These are phyloP conservation scores for Trichosporon faecale DNA, from an alignment of 1,284 basidiomycete genomes.

Conservation along the genomic window DNA sequence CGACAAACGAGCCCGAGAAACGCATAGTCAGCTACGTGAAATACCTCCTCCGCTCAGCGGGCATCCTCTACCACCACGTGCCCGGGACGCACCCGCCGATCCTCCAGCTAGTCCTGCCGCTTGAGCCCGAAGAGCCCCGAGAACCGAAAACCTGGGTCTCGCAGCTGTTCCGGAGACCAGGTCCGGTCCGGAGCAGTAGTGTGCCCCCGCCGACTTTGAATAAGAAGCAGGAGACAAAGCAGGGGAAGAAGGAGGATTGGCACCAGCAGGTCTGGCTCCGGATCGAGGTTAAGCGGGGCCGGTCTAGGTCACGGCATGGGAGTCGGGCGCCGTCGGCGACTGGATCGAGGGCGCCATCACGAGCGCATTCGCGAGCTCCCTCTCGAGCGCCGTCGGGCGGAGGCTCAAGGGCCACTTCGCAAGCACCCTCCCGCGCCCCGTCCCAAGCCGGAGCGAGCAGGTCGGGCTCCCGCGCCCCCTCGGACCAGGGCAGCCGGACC, in stretches of 20 bases:
- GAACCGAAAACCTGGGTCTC: slow-evolving; percentile 22
- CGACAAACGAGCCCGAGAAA: slow-evolving; percentile 42
- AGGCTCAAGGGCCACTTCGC: not conserved
- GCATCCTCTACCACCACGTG: slow-evolving; percentile 56
- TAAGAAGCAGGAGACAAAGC: slow-evolving; percentile 11
- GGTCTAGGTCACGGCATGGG: not conserved
- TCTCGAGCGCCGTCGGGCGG: slow-evolving; percentile 21
- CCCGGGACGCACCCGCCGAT: slow-evolving; percentile 25
- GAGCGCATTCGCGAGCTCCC: not conserved
- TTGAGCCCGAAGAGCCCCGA: slow-evolving; percentile 16
- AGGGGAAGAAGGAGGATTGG: slow-evolving; percentile 18
- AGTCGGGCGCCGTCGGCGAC: slow-evolving; percentile 20
- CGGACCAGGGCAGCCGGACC: not conserved
- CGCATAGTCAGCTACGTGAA: slow-evolving; percentile 53
- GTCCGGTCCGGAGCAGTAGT: slow-evolving; percentile 27
- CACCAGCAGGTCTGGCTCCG: slow-evolving; percentile 25
- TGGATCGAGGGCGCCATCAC: not conserved
- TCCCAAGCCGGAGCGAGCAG: slow-evolving; percentile 5
- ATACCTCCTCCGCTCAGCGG: slow-evolving; percentile 56
- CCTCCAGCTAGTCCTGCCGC: slow-evolving; percentile 39
- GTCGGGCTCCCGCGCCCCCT: not conserved
- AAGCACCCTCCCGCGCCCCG: slow-evolving; percentile 5
- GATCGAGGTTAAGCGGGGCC: slow-evolving; percentile 21
- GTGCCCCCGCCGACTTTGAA: slow-evolving; percentile 22
- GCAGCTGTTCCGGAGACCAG: slow-evolving; percentile 20